A percentile compares a stretch with the other conserved stretches of the same genome.
Evolutionary conservation across 179 eudicot genomes (phyloP).

Genomic region (Heliamphora pulchella): DNA sequence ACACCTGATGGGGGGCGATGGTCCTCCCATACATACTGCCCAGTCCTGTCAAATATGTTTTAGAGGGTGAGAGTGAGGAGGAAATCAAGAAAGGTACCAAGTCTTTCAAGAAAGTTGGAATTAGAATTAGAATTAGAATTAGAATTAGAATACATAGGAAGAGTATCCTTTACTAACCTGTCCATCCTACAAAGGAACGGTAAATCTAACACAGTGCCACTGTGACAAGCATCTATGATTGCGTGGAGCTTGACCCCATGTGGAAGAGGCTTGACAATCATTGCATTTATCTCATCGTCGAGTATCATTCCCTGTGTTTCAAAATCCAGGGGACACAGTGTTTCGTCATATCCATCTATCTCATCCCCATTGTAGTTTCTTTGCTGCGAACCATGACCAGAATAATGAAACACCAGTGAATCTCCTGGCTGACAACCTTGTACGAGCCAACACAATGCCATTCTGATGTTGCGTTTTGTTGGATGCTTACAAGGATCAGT

Average conservation of each 20-base stretch:
- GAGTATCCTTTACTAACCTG: constrained; percentile 39
- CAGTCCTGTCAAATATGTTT: constrained; percentile 40
- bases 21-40: constrained; percentile 89
- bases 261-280: constrained; percentile 83
- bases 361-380: constrained; percentile 80
- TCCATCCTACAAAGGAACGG: constrained; percentile 90
- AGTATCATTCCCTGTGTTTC: constrained; percentile 93
- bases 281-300: constrained; percentile 81
- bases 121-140: too few species aligned
- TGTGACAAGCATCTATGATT: constrained; percentile 89
- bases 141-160: neutral
- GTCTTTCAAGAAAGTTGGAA: neutral
- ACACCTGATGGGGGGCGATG: constrained; percentile 87
- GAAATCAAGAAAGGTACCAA: constrained; percentile 2
- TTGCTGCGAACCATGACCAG: constrained; percentile 95
- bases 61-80: neutral
- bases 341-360: constrained; percentile 87
- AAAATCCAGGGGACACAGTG: constrained; percentile 84
- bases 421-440: constrained; percentile 91
- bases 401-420: constrained; percentile 82
- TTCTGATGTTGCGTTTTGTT: constrained; percentile 75
- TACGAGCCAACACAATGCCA: constrained; percentile 94
- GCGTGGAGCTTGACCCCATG: constrained; percentile 91
- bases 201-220: constrained; percentile 87
- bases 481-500: constrained; percentile 68